Evolutionary conservation across 768 basidiomycete species (phyloP), one percentile per base, ranked within the genome.

Genomic region (Leucosporidium creatinivorum): DNA sequence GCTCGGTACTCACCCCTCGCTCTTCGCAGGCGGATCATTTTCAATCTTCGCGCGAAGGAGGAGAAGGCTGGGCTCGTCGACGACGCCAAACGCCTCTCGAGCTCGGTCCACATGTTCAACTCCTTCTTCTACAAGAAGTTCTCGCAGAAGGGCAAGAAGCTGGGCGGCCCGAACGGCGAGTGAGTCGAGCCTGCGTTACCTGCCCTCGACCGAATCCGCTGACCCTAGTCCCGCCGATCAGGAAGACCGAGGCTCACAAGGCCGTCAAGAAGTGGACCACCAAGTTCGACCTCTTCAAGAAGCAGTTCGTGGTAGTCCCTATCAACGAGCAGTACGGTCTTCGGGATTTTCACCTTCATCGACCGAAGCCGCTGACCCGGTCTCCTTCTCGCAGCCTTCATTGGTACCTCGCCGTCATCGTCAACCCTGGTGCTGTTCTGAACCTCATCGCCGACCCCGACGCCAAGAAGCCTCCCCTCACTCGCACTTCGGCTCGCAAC

Each of bases 51-150:
- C 69, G 79, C 77, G 48, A 79, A 75, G 5, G 21, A 47, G 76
- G 87, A 68, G 86, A 87, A 3, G 82, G 23, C 36, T 1, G 4
- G 3, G 0, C 58, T 36, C 4, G 7, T 36, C 0, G 44, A 51
- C 1, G 30, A 31, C 23, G 67, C 56, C 12, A 49, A 81, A 3
- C 39, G 39, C 39, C 15, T 44, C 39, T 44, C 57, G 36, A 44
- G 13, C 21, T 83, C 89, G 72, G 82, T 93, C 1, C 87, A 97
- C 74, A 84, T 98, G 6, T 98, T 98, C 81, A 98, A 87, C 77
- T 93, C 93, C 0, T 99, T 97, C 80, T 98, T 99, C 79, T 98
- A 93, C 81, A 91, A 93, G 81, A 94, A 96, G 78, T 79, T 99
- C 31, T 87, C 87, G 66, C 30, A 59, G 12, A 83, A 44, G 39